Evolutionary conservation across 164 flowering plant species (phyloP), one percentile per base, ranked within the genome.

Genomic region (Berberis vulgaris): DNA sequence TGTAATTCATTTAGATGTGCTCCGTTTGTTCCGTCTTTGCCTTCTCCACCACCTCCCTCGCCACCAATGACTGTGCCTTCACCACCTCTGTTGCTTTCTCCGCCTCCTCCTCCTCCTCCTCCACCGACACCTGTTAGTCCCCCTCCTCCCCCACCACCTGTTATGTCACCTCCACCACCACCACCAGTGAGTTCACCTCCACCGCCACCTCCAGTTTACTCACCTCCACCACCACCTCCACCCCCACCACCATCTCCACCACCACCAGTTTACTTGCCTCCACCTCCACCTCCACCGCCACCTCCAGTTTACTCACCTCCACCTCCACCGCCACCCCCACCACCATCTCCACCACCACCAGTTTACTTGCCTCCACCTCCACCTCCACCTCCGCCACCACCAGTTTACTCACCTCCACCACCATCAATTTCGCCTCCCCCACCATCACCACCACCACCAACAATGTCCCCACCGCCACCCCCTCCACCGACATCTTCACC

Each of bases 1-100:
- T 92, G 98, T 63, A 58, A 66, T 55, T 71, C 93, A 0, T 87
- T 89, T 62, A 76, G 68, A 65, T 92, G 98, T 73, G 54, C 63
- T 44, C 84, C 86, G 45, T 86, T 86, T 71, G 81, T 79, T 49
- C 96, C 96, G 9, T 10, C 82, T n/a, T 52, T 72, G 61, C 91
- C 93, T 2, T 41, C 97, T 0, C 87, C 89, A 6, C 83, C 83
- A 1, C 84, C 86, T 0, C 78, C 80, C 3, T 74, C 87, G 0
- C 81, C 83, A 3, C 85, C 84, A 5, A 26, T 72, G 61, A 89
- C 93, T 2, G 43, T 96, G 0, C 87, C 89, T 5, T 83, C 83
- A 1, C 84, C 86, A 0, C 78, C 80, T 5, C 73, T 86, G 0
- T 80, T 82, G 3, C 85, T 83, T 54, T 7, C n/a, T 52, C 41